Percentiles rank a stretch among this genome's conserved stretches.
Evolutionary conservation across 768 basidiomycete species (phyloP).

Genomic region (Ephemerocybe angulata): DNA sequence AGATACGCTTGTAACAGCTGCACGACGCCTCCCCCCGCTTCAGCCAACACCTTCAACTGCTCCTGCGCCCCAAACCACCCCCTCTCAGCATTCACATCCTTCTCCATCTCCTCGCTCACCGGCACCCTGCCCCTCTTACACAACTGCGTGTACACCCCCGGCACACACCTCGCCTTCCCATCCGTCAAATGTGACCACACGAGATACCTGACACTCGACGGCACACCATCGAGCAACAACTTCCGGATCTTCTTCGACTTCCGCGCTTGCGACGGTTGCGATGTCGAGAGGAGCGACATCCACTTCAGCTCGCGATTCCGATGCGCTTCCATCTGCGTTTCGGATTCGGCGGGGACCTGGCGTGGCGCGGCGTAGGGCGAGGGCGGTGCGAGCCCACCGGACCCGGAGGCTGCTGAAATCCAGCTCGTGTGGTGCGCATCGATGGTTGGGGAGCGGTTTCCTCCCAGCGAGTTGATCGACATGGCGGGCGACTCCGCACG

Average conservation of each 20-base stretch:
- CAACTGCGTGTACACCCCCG: constrained; percentile 65
- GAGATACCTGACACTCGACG: constrained; percentile 76
- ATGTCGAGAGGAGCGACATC: constrained; percentile 59
- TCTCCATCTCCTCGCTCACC: constrained; percentile 51
- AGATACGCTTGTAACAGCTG: constrained; percentile 70
- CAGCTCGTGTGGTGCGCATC: background rate
- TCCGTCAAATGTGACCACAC: constrained; percentile 83
- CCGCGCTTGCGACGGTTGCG: constrained; percentile 57
- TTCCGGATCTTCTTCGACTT: constrained; percentile 80
- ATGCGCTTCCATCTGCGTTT: constrained; percentile 57
- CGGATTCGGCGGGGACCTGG: constrained; percentile 25
- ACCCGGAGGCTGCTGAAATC: too few relatives aligned
- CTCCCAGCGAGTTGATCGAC: constrained; percentile 16
- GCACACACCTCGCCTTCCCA: constrained; percentile 65
- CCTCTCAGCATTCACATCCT: constrained; percentile 45
- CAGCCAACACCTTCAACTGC: constrained; percentile 56
- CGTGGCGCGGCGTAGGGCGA: constrained; percentile 8
- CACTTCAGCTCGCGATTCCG: constrained; percentile 74
- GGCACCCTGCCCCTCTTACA: constrained; percentile 47
- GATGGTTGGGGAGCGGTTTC: constrained; percentile 23
- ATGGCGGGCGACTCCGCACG: constrained; percentile 19
- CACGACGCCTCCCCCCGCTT: constrained; percentile 51
- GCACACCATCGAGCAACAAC: constrained; percentile 73
- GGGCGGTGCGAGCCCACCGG: constrained; percentile 3
- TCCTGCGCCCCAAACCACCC: constrained; percentile 49